Evolutionary conservation across 2,329 filamentous ascomycete genomes (phyloP).

Genomic region (Penicillium italicum): DNA sequence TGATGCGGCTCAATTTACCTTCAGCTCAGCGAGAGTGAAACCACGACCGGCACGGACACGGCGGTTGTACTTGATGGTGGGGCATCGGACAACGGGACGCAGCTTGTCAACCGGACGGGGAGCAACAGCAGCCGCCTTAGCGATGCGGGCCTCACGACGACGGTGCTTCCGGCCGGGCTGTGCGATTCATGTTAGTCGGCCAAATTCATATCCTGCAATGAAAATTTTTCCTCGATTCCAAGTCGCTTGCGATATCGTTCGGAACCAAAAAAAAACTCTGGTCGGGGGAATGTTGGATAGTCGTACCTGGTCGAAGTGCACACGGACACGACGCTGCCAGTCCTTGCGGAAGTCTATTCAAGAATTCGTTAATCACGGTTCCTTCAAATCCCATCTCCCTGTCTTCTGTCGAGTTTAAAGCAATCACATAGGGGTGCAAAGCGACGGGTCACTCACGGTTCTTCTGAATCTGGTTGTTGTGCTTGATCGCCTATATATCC

Average conservation of each 20-base stretch:
- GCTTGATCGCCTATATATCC: constrained; percentile 81
- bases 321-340: constrained; percentile 98
- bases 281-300: constrained; percentile 31
- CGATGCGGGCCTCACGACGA: constrained; percentile 84
- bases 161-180: constrained; percentile 95
- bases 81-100: constrained; percentile 94
- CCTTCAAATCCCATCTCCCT: constrained; percentile 18
- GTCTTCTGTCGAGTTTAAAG: constrained; percentile 14
- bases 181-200: constrained; percentile 36
- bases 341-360: constrained; percentile 94
- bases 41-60: constrained; percentile 93
- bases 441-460: constrained; percentile 65
- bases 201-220: constrained; percentile 8
- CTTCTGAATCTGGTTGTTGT: constrained; percentile 98
- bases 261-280: constrained; percentile 10
- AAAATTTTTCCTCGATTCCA: constrained; percentile 17
- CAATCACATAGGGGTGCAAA: constrained; percentile 1
- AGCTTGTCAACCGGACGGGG: constrained; percentile 97
- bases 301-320: constrained; percentile 99
- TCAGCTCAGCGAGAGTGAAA: constrained; percentile 96
- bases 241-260: constrained; percentile 18
- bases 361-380: constrained; percentile 28
- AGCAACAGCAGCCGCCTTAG: constrained; percentile 92
- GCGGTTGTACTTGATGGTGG: constrained; percentile 98
- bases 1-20: constrained; percentile 59